Evolutionary conservation across 2,329 filamentous ascomycete species (phyloP).

Genomic region (Emmonsia crescens): DNA sequence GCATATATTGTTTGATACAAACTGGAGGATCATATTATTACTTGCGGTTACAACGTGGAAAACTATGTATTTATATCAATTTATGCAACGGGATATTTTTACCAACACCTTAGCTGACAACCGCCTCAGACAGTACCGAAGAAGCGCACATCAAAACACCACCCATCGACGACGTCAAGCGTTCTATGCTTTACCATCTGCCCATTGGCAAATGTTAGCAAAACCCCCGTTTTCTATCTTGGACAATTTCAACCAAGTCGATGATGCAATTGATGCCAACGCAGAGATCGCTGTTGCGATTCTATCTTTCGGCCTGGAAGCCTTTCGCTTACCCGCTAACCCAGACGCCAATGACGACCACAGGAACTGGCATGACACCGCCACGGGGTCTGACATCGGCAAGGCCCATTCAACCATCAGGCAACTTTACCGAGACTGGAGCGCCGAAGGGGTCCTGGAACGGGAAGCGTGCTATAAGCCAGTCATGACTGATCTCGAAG

Average conservation of each 20-base stretch:
- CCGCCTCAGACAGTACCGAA: slow-evolving; percentile 63
- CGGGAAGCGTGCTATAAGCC: slow-evolving; percentile 67
- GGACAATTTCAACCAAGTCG: slow-evolving; percentile 64
- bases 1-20: not conserved
- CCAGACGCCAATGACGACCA: slow-evolving; percentile 27
- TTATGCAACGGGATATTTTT: not conserved
- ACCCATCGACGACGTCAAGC: slow-evolving; percentile 84
- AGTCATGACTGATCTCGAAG: slow-evolving; percentile 54
- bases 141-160: slow-evolving; percentile 74
- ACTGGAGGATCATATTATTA: not conserved
- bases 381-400: slow-evolving; percentile 66
- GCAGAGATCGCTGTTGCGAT: slow-evolving; percentile 73
- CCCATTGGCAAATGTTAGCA: slow-evolving; percentile 74
- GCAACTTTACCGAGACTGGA: slow-evolving; percentile 95
- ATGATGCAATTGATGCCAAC: slow-evolving; percentile 81
- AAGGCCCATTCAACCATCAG: slow-evolving; percentile 87
- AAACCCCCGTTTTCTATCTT: slow-evolving; percentile 73
- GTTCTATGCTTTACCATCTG: slow-evolving; percentile 79
- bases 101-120: slow-evolving; percentile 3
- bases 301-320: slow-evolving; percentile 54
- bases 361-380: slow-evolving; percentile 56
- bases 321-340: slow-evolving; percentile 48
- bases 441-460: slow-evolving; percentile 62
- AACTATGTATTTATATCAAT: not conserved
- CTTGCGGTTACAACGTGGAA: not conserved